Evolutionary conservation across 768 basidiomycete species (phyloP).

Genomic region (Lepiota brunneoincarnata): DNA sequence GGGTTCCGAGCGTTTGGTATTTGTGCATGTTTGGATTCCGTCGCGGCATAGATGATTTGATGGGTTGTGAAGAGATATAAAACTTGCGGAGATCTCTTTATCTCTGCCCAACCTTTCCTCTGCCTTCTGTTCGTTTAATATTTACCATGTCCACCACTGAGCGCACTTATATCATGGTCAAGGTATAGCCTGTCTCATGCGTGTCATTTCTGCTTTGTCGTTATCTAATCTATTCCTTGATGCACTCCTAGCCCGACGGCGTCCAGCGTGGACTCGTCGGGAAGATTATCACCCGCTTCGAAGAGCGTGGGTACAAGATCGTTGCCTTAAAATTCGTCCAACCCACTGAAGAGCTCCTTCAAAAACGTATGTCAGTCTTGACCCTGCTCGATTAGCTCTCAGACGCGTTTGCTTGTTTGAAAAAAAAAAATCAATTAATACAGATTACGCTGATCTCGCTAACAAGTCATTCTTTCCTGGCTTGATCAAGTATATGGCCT

Average conservation of each 20-base stretch:
- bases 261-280: slow-evolving; percentile 96
- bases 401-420: slow-evolving; percentile 14
- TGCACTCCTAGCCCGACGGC: slow-evolving; percentile 81
- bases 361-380: slow-evolving; percentile 63
- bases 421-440: slow-evolving; percentile 1
- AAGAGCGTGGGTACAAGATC: slow-evolving; percentile 98
- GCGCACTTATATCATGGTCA: slow-evolving; percentile 99
- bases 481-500: slow-evolving; percentile 93
- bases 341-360: slow-evolving; percentile 79
- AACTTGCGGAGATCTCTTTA: slow-evolving; percentile 23
- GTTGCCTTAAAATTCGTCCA: slow-evolving; percentile 90
- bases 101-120: slow-evolving; percentile 26
- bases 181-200: slow-evolving; percentile 44
- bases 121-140: slow-evolving; percentile 1
- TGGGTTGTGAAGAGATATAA: slow-evolving; percentile 7
- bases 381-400: slow-evolving; percentile 8
- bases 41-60: slow-evolving; percentile 13
- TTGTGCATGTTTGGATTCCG: slow-evolving; percentile 39
- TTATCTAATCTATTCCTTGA: slow-evolving; percentile 12
- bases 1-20: slow-evolving; percentile 33
- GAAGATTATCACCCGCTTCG: slow-evolving; percentile 94
- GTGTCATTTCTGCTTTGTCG: neutral
- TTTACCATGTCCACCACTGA: slow-evolving; percentile 66
- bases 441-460: slow-evolving; percentile 96
- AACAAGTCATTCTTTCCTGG: slow-evolving; percentile 96